Evolutionary conservation across 768 basidiomycete genomes (phyloP), one percentile per base, ranked within the genome.

Genomic region (Lactarius tabidus): DNA sequence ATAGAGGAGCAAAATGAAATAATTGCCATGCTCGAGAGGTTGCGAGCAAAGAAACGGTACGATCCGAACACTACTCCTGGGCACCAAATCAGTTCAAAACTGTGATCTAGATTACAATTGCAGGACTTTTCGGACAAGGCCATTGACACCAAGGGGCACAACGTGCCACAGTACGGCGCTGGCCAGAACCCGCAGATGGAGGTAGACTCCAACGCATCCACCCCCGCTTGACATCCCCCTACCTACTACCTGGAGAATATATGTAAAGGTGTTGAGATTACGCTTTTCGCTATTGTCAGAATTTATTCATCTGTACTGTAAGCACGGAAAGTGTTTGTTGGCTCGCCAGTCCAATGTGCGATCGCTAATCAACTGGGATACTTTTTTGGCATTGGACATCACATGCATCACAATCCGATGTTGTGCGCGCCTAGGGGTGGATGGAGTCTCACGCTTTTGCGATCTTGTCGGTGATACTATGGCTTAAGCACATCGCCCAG

Each of bases 151-250:
- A 74, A 76, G 9, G 68, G 73, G 8, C 56, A 67, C 29, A 23
- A 52, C 38, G 57, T 55, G 5, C 64, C 63, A 23, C 60, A 54
- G 43, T 62, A 63, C 43, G 20, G 33, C 14, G 5, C 39, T 70
- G 29, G 70, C 69, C 17, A 66, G 15, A 76, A 79, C 28, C 53
- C 70, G 6, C 80, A 78, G 66, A 88, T 89, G 82, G 89, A 90
- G 69, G 74, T 90, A 43, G 89, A 91, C 71, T 91, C 89, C 17
- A 86, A 84, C 63, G 89, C 89, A 31, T 90, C 89, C 4, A 90
- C 89, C 4, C 89, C 89, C 2, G 68, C 74, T 6, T 74, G 57
- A 70, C 1, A 29, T 15, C n/a, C 35, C 9, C 17, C 45, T 9
- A 9, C 26, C 48, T 51, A 43, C 18, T 43, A 20, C n/a, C 23